Percentiles rank a stretch among this genome's conserved stretches.
Evolutionary conservation across 306 rosid species (phyloP).

Genomic region (Senna siamea): DNA sequence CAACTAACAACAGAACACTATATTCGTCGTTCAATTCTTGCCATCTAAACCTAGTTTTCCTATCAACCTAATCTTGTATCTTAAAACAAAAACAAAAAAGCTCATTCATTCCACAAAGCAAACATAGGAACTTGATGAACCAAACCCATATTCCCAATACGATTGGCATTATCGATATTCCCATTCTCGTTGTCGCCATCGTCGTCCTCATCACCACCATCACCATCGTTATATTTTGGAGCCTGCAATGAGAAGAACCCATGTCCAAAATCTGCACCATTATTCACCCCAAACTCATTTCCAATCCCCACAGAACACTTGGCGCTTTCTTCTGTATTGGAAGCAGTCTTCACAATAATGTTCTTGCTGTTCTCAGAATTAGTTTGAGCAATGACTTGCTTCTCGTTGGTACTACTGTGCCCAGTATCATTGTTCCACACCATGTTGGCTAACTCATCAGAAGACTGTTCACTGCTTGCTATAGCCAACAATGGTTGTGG

Average conservation of each 20-base stretch:
- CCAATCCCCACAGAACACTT: conserved; percentile 46
- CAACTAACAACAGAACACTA: background rate
- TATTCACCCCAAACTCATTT: conserved; percentile 49
- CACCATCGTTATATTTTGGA: conserved; percentile 59
- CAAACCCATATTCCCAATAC: conserved; percentile 61
- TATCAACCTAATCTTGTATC: background rate
- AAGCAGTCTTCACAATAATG: background rate
- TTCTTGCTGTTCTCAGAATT: conserved; percentile 42
- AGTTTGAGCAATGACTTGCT: no score
- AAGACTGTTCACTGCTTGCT: no score
- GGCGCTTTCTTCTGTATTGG: conserved; percentile 42
- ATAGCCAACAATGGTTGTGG: no score
- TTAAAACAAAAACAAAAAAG: no score
- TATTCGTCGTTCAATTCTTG: background rate
- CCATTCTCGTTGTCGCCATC: conserved; percentile 53
- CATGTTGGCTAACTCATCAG: conserved; percentile 67
- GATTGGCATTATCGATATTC: conserved; percentile 34
- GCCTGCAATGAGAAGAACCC: conserved; percentile 64
- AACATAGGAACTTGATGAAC: conserved; percentile 82
- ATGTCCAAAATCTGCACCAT: conserved; percentile 63
- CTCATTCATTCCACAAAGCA: conserved; percentile 81
- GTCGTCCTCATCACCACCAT: conserved; percentile 53
- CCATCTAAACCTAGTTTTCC: conserved; percentile 23
- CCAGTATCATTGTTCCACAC: conserved; percentile 69
- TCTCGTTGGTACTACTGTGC: no score